These are phyloP conservation scores for Thymus quinquecostatus DNA, from an alignment of 257 asterid genomes.

Conservation along the genomic window DNA sequence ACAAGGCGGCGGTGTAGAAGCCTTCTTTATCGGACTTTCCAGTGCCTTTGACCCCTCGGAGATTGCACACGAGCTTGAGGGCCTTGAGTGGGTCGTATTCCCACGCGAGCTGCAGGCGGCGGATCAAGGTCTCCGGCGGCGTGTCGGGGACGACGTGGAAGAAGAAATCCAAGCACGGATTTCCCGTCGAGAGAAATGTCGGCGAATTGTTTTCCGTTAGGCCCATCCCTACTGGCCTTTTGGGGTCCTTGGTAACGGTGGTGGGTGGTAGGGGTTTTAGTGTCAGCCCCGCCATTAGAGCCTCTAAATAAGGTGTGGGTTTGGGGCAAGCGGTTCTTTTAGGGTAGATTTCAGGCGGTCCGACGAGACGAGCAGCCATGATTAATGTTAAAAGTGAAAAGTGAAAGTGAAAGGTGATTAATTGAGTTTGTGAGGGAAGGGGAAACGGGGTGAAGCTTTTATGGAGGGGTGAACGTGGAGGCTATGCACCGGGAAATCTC, in stretches of 20 bases:
- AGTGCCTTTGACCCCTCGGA: constrained; percentile 53
- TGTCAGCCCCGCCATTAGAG: not conserved
- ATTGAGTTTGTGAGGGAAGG: not conserved
- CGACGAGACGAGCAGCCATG: constrained; percentile 2
- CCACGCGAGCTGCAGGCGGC: constrained; percentile 22
- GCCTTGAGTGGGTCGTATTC: constrained; percentile 9
- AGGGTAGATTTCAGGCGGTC: not conserved
- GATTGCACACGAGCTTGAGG: constrained; percentile 38
- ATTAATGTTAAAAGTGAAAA: not conserved
- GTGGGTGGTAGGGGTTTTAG: no score
- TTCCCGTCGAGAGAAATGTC: constrained; percentile 47
- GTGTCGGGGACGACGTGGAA: no score
- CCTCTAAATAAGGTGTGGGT: not conserved
- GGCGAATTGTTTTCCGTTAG: constrained; percentile 47
- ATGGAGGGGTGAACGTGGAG: not conserved
- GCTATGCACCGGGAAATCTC: not conserved
- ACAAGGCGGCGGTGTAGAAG: not conserved
- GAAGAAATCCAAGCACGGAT: not conserved
- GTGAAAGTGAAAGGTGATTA: not conserved
- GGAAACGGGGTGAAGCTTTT: not conserved
- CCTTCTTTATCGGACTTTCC: not conserved
- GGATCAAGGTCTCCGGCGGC: not conserved
- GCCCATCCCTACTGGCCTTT: constrained; percentile 22
- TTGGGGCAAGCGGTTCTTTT: not conserved
- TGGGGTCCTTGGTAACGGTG: no score